Conservation (phyloP, 768 basidiomycete genomes). For the Podaxis rugospora region DNA sequence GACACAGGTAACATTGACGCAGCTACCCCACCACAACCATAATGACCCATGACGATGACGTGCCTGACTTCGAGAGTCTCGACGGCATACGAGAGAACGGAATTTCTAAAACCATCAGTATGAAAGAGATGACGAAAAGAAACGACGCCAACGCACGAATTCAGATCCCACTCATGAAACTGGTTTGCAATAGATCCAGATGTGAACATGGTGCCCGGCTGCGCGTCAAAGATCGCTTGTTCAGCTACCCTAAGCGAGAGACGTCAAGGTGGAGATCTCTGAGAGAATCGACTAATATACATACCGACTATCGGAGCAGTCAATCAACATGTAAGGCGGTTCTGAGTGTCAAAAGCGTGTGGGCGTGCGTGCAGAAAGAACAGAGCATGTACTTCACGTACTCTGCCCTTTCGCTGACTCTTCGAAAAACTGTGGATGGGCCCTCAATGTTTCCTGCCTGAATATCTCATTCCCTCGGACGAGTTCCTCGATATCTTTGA, state of each 20-base stretch:
- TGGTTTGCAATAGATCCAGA: constrained; percentile 29
- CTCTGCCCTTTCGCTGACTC: constrained; percentile 16
- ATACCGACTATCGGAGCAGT: constrained; percentile 27
- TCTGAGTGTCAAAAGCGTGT: constrained; percentile 11
- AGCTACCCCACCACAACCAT: constrained; percentile 28
- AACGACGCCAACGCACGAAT: constrained; percentile 18
- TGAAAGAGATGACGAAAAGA: neutral
- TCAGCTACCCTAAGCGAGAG: constrained; percentile 21
- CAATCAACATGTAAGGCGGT: constrained; percentile 29
- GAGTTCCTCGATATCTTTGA: constrained; percentile 15
- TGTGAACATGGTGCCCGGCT: constrained; percentile 28
- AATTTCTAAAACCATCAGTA: constrained; percentile 16
- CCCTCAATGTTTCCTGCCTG: constrained; percentile 5
- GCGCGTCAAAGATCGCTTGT: constrained; percentile 24
- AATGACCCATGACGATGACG: constrained; percentile 27
- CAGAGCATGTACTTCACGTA: neutral
- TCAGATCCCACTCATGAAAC: constrained; percentile 24
- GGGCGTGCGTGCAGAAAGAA: neutral
- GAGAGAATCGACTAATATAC: neutral
- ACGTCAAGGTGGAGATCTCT: neutral
- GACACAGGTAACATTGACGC: constrained; percentile 21
- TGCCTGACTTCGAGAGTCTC: constrained; percentile 24
- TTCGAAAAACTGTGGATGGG: constrained; percentile 12
- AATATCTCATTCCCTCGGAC: constrained; percentile 11
- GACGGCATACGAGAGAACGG: constrained; percentile 26